Conservation (phyloP, 2,329 filamentous ascomycete species). For the Aureobasidium sp. region DNA sequence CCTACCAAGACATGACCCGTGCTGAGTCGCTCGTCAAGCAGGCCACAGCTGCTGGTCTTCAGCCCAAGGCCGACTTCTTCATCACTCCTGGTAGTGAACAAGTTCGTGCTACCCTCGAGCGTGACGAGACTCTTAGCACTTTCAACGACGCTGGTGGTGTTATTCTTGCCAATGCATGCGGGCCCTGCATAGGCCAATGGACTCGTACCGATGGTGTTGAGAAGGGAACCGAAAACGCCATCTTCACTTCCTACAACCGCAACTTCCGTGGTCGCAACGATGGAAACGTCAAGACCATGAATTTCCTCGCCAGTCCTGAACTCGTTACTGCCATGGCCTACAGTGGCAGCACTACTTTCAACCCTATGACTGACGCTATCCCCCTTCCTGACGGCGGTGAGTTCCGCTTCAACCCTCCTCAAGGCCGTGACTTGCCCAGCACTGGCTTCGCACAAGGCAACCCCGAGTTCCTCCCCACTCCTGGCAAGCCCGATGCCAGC, state of each 20-base stretch:
- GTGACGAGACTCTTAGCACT: slow-evolving; percentile 78
- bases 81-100: slow-evolving; percentile 95
- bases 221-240: slow-evolving; percentile 87
- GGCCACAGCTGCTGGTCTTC: slow-evolving; percentile 79
- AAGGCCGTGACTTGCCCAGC: slow-evolving; percentile 53
- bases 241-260: slow-evolving; percentile 95
- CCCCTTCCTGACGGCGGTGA: slow-evolving; percentile 65
- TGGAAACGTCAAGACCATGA: slow-evolving; percentile 94
- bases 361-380: slow-evolving; percentile 83
- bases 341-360: slow-evolving; percentile 84
- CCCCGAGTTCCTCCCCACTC: slow-evolving; percentile 63
- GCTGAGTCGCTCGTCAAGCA: slow-evolving; percentile 90
- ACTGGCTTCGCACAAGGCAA: slow-evolving; percentile 78
- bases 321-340: slow-evolving; percentile 95
- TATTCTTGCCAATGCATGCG: slow-evolving; percentile 90
- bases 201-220: slow-evolving; percentile 76
- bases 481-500: slow-evolving; percentile 62
- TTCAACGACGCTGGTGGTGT: slow-evolving; percentile 82
- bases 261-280: slow-evolving; percentile 98
- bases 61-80: slow-evolving; percentile 86
- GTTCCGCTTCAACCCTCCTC: slow-evolving; percentile 78
- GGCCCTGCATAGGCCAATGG: slow-evolving; percentile 87
- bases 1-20: slow-evolving; percentile 97
- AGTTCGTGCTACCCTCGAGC: slow-evolving; percentile 86
- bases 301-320: slow-evolving; percentile 95